Percentiles rank a stretch among this genome's conserved stretches.
Evolutionary conservation across 352 stramenopile species (phyloP).

Genomic region (Aphanomyces astaci): DNA sequence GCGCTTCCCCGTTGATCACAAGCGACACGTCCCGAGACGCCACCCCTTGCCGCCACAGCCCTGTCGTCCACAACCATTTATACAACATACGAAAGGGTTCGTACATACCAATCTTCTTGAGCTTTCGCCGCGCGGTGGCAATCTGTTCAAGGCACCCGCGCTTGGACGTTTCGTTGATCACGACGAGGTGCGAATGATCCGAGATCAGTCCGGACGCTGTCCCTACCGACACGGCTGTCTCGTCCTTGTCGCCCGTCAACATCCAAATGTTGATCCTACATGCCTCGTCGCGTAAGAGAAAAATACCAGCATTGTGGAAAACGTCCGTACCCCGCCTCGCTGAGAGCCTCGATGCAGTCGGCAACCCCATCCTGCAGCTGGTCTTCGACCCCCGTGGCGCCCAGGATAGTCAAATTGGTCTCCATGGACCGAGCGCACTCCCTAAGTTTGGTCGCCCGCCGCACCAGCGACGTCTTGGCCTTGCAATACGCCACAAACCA

Average conservation of each 20-base stretch:
- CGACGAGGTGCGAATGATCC: constrained; percentile 49
- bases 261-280: constrained; percentile 98
- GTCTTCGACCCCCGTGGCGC: constrained; percentile 96
- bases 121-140: constrained; percentile 11
- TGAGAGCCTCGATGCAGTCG: constrained; percentile 92
- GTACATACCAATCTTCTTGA: constrained; percentile 17
- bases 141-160: constrained; percentile 12
- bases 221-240: constrained; percentile 98
- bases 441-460: constrained; percentile 55
- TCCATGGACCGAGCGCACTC: constrained; percentile 69
- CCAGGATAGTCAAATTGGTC: constrained; percentile 82
- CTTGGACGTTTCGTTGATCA: constrained; percentile 23
- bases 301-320: neutral
- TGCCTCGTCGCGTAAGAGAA: no score
- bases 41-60: constrained; percentile 66
- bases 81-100: no score
- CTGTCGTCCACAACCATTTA: no score
- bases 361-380: constrained; percentile 94
- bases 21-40: constrained; percentile 60
- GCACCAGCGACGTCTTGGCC: constrained; percentile 52
- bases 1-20: constrained; percentile 74
- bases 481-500: constrained; percentile 76
- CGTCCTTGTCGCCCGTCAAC: constrained; percentile 98
- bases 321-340: constrained; percentile 63
- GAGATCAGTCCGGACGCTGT: constrained; percentile 92